Conservation (phyloP, 2,329 filamentous ascomycete genomes). For the Trichoderma cornu-damae region DNA sequence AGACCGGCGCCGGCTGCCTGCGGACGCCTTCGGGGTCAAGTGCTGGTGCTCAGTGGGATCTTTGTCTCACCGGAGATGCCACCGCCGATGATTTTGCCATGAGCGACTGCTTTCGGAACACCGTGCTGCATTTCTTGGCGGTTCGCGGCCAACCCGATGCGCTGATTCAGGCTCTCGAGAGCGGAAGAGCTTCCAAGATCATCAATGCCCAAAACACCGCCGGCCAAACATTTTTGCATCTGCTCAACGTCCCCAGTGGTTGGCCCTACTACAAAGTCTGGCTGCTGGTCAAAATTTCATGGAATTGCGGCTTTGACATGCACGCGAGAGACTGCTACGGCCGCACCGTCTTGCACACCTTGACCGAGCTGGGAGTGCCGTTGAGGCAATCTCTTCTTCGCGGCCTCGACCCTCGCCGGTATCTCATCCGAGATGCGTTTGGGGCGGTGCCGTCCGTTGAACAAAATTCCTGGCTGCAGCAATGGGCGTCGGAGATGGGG, state of each 20-base stretch:
- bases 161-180: conserved; percentile 28
- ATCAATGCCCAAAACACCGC: conserved; percentile 37
- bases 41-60: conserved; percentile 8
- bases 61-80: conserved; percentile 20
- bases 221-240: conserved; percentile 47
- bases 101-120: conserved; percentile 45
- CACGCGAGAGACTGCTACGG: conserved; percentile 45
- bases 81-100: conserved; percentile 18
- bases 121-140: conserved; percentile 43
- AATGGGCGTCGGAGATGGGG: no score
- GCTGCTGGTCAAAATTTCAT: conserved; percentile 26
- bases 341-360: conserved; percentile 48
- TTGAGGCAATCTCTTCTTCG: conserved; percentile 32
- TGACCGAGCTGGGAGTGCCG: conserved; percentile 24
- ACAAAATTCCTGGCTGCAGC: no score
- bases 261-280: conserved; percentile 26
- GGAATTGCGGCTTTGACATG: conserved; percentile 28
- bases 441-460: conserved; percentile 28
- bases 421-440: conserved; percentile 48
- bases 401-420: conserved; percentile 29
- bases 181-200: conserved; percentile 21
- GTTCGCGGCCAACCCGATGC: conserved; percentile 26
- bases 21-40: no score
- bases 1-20: no score
- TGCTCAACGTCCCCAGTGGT: conserved; percentile 37